Percentiles rank a stretch among this genome's conserved stretches.
Evolutionary conservation across 2,329 filamentous ascomycete genomes (phyloP).

Genomic region (Neopestalotiopsis sp.): DNA sequence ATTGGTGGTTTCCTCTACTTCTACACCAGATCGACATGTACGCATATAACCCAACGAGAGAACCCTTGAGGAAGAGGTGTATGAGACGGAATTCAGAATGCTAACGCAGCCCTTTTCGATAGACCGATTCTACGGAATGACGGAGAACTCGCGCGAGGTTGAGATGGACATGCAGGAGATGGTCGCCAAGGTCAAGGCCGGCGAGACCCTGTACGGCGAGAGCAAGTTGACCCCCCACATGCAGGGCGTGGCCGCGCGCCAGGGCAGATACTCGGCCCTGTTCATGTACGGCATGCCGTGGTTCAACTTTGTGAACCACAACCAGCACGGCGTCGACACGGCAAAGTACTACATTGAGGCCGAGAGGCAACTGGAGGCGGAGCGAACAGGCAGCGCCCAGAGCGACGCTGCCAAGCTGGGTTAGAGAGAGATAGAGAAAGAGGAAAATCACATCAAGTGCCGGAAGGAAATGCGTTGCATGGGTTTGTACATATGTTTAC

Average conservation of each 20-base stretch:
- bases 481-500: slow-evolving; percentile 18
- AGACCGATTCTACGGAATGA: slow-evolving; percentile 97
- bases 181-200: slow-evolving; percentile 93
- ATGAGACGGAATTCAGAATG: not conserved
- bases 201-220: slow-evolving; percentile 86
- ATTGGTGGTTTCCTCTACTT: slow-evolving; percentile 83
- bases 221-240: slow-evolving; percentile 82
- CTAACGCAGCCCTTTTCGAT: slow-evolving; percentile 21
- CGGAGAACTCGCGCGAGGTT: slow-evolving; percentile 88
- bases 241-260: slow-evolving; percentile 90
- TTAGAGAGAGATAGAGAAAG: not conserved
- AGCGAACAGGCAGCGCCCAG: slow-evolving; percentile 44
- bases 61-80: not conserved
- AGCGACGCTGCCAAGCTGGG: slow-evolving; percentile 19
- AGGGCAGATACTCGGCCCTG: slow-evolving; percentile 88
- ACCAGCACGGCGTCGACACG: slow-evolving; percentile 93
- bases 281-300: slow-evolving; percentile 88
- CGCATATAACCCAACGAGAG: slow-evolving; percentile 42
- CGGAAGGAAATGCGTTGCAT: slow-evolving; percentile 4
- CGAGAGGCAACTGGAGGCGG: slow-evolving; percentile 88
- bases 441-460: not conserved
- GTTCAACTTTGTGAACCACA: slow-evolving; percentile 99
- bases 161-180: slow-evolving; percentile 99
- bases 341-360: slow-evolving; percentile 98
- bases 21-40: slow-evolving; percentile 85